Conservation (phyloP, 208 protist species). For the Leishmania tropica region DNA sequence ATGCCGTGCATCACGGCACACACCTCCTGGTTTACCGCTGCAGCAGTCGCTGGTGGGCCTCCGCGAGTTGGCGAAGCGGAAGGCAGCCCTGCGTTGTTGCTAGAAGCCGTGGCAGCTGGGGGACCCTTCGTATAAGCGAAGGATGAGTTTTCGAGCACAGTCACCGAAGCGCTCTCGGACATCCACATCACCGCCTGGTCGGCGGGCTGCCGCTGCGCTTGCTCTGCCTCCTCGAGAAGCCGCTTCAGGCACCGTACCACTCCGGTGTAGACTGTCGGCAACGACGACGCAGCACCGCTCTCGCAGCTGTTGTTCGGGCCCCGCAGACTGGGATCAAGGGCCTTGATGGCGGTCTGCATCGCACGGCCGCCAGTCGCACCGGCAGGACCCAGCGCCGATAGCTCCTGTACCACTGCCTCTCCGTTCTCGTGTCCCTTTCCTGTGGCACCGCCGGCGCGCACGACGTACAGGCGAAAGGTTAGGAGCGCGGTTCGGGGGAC, state of each 20-base stretch:
- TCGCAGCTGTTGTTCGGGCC: not conserved
- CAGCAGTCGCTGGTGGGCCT: not conserved
- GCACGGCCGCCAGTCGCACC: conserved; percentile 6
- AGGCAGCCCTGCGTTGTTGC: not conserved
- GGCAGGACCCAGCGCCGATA: conserved; percentile 24
- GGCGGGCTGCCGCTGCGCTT: not conserved
- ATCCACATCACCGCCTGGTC: not conserved
- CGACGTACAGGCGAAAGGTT: conserved; percentile 44
- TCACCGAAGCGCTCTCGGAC: not conserved
- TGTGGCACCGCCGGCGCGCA: conserved; percentile 15
- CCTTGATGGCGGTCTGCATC: conserved; percentile 11
- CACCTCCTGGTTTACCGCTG: not conserved
- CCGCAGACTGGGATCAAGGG: not conserved
- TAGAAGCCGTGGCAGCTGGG: not conserved
- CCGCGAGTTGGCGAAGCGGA: not conserved
- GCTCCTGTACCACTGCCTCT: conserved; percentile 9
- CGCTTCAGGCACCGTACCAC: conserved; percentile 5
- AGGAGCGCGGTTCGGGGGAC: conserved; percentile 27
- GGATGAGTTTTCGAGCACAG: not conserved
- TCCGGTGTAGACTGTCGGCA: not conserved
- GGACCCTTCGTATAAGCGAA: not conserved
- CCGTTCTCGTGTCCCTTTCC: conserved; percentile 8
- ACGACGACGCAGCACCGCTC: not conserved
- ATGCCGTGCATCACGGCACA: conserved; percentile 51
- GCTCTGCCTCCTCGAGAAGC: not conserved